Base-by-base conservation (phyloP, 768 basidiomycete species). In the Mycena epipterygia region DNA sequence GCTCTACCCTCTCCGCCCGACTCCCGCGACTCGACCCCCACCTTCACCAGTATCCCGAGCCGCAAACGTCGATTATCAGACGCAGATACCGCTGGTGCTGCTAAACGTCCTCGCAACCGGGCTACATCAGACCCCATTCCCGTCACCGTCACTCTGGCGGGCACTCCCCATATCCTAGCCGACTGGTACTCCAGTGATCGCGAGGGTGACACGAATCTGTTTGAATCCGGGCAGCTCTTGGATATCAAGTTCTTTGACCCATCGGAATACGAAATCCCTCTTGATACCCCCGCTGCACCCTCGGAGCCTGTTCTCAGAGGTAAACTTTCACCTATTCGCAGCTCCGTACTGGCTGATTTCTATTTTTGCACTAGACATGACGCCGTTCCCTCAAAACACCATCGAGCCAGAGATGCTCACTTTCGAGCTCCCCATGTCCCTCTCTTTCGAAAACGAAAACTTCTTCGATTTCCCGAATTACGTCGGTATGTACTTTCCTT, bases 1-100 rank as follows among this genome's bases (percentile, higher is more conserved):
- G 0, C 12, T 17, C 19, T 39, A n/a, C 44, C 59, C 67, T 73
- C 73, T 0, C 70, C 67, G 7, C 14, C 39, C n/a, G 35, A 39
- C 60, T 73, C 68, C 41, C 21, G 29, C 35, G 5, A 29, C 14
- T 52, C 57, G 1, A 67, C 52, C 39, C 74, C 41, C 51, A 17
- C 42, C 25, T 39, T 16, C 16, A 39, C 37, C 16, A 16, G 9
- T 44, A 6, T 44, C 51, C 29, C 21, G 2, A 77, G 71, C 27
- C 80, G 81, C 17, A 85, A 86, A 68, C 82, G 85, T 42, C 77
- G 81, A 5, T 55, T 83, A 16, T 86, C 84, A 2, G 81, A 83
- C 14, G 65, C 75, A 3, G 81, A 79, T 11, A 49, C 42, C 2
- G 41, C 69, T 0, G 37, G 44, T 1, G n/a, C 67, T 2, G 21